Conservation (phyloP, 495 filamentous ascomycete species). For the Letharia lupina region DNA sequence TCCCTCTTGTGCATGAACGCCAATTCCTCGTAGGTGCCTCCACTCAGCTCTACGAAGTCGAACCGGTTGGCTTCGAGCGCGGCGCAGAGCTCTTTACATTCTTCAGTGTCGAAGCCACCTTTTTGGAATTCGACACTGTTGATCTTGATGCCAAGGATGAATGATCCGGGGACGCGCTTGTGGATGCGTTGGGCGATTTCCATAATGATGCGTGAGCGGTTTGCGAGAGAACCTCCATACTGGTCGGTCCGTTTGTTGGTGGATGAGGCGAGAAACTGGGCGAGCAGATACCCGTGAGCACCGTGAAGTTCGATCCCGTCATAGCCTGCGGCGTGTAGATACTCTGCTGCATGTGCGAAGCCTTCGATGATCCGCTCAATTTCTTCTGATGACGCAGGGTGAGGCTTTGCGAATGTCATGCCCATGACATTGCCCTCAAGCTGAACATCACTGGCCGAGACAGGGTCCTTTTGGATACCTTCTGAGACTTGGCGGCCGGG, state of each 20-base stretch:
- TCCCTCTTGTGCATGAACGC: constrained; percentile 47
- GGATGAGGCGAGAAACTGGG: constrained; percentile 53
- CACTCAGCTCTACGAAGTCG: constrained; percentile 58
- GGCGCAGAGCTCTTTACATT: constrained; percentile 46
- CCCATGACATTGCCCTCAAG: constrained; percentile 39
- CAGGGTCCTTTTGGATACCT: constrained; percentile 44
- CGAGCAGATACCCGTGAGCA: constrained; percentile 58
- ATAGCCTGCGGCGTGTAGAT: constrained; percentile 48
- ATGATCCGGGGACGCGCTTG: constrained; percentile 32
- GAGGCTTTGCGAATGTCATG: constrained; percentile 42
- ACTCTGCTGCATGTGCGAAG: constrained; percentile 51
- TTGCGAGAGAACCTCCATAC: constrained; percentile 52
- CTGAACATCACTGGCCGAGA: constrained; percentile 54
- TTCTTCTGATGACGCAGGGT: constrained; percentile 41
- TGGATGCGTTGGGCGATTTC: constrained; percentile 46
- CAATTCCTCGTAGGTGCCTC: constrained; percentile 54
- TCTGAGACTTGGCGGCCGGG: constrained; percentile 50
- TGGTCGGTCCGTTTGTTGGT: constrained; percentile 55
- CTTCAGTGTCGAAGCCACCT: constrained; percentile 47
- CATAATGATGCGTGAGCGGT: constrained; percentile 47
- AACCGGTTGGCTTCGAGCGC: constrained; percentile 47
- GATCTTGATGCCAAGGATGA: constrained; percentile 58
- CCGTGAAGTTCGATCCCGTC: constrained; percentile 53
- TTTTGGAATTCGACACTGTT: constrained; percentile 63
- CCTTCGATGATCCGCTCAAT: constrained; percentile 41